A percentile compares a stretch with the other conserved stretches of the same genome.
Conservation (phyloP, 106 monocot species). For the Allium cepa region DNA sequence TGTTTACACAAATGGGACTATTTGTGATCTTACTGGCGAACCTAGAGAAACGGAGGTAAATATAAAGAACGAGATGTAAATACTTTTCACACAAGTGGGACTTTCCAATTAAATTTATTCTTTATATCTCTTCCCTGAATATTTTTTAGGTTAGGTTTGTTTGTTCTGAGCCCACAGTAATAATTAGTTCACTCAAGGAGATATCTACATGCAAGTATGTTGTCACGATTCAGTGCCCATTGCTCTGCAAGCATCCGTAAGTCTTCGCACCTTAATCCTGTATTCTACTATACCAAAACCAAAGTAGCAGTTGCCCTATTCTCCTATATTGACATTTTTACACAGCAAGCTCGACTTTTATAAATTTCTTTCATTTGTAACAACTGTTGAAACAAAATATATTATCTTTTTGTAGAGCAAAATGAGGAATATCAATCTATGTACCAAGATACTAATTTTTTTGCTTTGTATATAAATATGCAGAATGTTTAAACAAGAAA, state of each 20-base stretch:
- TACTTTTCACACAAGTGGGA: background rate
- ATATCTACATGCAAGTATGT: conserved; percentile 92
- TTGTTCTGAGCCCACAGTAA: conserved; percentile 51
- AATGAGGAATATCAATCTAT: background rate
- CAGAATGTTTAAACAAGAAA: conserved; percentile 88
- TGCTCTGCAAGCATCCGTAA: conserved; percentile 89
- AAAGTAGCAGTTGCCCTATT: too few species aligned
- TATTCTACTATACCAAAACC: too few species aligned
- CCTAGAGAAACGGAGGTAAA: conserved; percentile 76
- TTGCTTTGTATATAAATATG: background rate
- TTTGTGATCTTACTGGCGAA: conserved; percentile 73
- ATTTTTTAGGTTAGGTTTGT: conserved; percentile 60
- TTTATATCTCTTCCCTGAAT: too few species aligned
- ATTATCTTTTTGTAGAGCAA: background rate
- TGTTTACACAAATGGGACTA: conserved; percentile 74
- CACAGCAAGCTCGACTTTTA: too few species aligned
- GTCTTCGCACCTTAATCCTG: conserved; percentile 5
- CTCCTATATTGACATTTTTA: too few species aligned
- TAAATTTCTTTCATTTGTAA: too few species aligned
- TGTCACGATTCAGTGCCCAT: conserved; percentile 56
- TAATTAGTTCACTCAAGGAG: conserved; percentile 81
- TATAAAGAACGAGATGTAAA: background rate
- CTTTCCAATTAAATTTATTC: too few species aligned
- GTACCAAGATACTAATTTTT: background rate
- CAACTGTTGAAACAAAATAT: too few species aligned